Conservation (phyloP, 116 monocot genomes). For the Posidonia oceanica region DNA sequence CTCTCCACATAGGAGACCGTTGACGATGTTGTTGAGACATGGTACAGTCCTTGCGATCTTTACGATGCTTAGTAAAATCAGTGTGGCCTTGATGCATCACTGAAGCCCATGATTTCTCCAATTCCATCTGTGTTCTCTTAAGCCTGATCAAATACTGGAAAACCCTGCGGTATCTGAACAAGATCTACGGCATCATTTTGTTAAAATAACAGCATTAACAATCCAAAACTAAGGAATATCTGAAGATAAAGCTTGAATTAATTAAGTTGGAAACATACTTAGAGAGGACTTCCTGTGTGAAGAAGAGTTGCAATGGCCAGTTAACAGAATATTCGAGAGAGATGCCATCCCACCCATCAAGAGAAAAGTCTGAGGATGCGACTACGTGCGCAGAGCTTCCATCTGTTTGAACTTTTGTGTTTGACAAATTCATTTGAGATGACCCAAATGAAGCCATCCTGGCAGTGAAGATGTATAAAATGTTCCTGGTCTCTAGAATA, state of each 20-base stretch:
- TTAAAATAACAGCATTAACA: no score
- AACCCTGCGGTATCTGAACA: slow-evolving; percentile 68
- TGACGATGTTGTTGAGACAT: slow-evolving; percentile 28
- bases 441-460: slow-evolving; percentile 79
- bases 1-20: slow-evolving; percentile 74
- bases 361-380: slow-evolving; percentile 34
- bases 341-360: slow-evolving; percentile 95
- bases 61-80: slow-evolving; percentile 72
- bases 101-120: slow-evolving; percentile 94
- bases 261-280: slow-evolving; percentile 44
- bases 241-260: not conserved
- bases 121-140: slow-evolving; percentile 96
- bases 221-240: no score
- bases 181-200: not conserved
- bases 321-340: slow-evolving; percentile 82
- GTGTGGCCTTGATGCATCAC: slow-evolving; percentile 90
- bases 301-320: slow-evolving; percentile 91
- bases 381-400: slow-evolving; percentile 28
- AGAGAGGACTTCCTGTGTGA: slow-evolving; percentile 87
- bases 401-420: slow-evolving; percentile 24
- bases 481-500: not conserved
- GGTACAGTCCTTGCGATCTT: slow-evolving; percentile 34
- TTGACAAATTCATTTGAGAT: slow-evolving; percentile 36
- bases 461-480: slow-evolving; percentile 2
- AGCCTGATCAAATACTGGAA: slow-evolving; percentile 89